Evolutionary conservation across 202 grass and related monocot species (phyloP), one percentile per base, ranked within the genome.

Genomic region (Setaria viridis): DNA sequence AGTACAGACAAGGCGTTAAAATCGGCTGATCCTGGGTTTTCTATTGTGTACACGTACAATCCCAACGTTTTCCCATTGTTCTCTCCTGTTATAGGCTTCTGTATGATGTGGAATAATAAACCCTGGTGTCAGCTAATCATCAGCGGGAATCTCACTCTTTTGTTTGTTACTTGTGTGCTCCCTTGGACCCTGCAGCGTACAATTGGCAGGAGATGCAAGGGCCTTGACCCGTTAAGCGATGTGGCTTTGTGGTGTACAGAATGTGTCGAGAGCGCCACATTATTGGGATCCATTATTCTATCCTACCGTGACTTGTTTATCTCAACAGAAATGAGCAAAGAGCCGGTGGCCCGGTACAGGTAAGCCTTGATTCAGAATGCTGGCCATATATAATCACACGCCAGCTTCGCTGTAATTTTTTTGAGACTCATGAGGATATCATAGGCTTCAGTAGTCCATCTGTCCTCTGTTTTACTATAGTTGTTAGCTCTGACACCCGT

Each of bases 141-240:
- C 58, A 82, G 62, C 17, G 82, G 65, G 85, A 91, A 82, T 91
- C 89, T 60, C 43, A 78, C 72, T 79, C n/a, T 85, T 41, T 85
- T 81, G 85, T 85, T 68, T 68, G 42, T 67, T 73, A 13, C 70
- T n/a, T 49, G 10, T 82, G 50, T 78, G 72, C 85, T 85, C 78
- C 86, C 72, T 74, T 88, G 82, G 9, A 67, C 78, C 86, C 77
- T 85, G 85, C 77, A 82, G 81, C 21, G 53, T 21, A 91, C 89
- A 91, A 81, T 88, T 91, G 85, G 85, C 89, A 88, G 62, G 65
- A 56, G 39, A 10, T 47, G 49, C 64, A 62, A 62, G 6, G 56
- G 62, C 30, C 66, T 51, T 60, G 74, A 79, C 12, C 79, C 60
- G 85, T 85, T 71, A 72, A 69, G 59, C 35, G 33, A 67, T 65